phyloP scores from a whole-genome alignment of 345 rosid genomes.

The Salix arbutifolia region DNA sequence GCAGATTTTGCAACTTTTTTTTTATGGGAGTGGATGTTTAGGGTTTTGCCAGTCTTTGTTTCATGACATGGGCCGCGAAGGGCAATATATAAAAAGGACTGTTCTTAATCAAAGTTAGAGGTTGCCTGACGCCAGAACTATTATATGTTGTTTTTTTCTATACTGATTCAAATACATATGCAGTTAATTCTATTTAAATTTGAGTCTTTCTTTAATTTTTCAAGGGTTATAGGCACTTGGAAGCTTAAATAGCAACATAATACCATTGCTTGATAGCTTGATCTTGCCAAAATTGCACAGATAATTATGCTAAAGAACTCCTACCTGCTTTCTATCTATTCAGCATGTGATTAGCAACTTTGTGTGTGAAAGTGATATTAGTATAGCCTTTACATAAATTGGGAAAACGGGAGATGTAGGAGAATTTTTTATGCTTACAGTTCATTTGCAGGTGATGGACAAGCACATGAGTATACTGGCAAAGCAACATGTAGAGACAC shows the following conservation, averaged over 20 bases:
- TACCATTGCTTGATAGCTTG: neutral
- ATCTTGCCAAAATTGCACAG: neutral
- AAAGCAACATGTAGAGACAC: constrained; percentile 91
- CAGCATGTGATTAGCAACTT: neutral
- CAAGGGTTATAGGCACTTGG: neutral
- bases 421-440: neutral
- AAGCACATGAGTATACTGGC: constrained; percentile 79
- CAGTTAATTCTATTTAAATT: neutral
- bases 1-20: neutral
- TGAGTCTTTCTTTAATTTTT: neutral
- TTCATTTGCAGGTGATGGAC: constrained; percentile 78
- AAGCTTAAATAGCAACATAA: neutral
- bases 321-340: neutral
- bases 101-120: neutral
- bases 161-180: neutral
- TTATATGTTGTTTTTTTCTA: neutral
- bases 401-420: neutral
- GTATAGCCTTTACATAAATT: neutral
- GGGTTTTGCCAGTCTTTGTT: neutral
- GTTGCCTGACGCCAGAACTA: neutral
- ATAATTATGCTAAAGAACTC: neutral
- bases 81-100: neutral
- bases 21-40: neutral
- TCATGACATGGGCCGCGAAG: neutral
- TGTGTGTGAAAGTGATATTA: neutral